Evolutionary conservation across 2,329 filamentous ascomycete genomes (phyloP).

Genomic region (Tolypocladium album): DNA sequence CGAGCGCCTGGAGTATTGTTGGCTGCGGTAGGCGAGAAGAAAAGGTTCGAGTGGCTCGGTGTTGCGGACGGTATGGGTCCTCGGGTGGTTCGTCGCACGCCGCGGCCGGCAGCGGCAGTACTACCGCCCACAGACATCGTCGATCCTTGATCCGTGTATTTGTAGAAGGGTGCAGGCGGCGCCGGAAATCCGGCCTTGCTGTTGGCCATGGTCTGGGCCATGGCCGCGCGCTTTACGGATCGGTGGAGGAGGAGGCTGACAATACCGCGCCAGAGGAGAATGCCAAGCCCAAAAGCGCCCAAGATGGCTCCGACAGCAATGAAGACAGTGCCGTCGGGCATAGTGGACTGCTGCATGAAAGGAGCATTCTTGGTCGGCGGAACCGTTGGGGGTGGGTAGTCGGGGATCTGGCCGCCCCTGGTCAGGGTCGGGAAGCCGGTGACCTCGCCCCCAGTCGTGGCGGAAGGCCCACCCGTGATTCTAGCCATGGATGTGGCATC

Average conservation of each 20-base stretch:
- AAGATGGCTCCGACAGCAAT: conserved; percentile 86
- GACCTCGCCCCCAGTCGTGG: conserved; percentile 11
- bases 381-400: conserved; percentile 63
- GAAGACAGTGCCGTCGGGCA: conserved; percentile 91
- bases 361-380: conserved; percentile 78
- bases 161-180: conserved; percentile 51
- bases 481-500: conserved; percentile 6
- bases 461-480: conserved; percentile 9
- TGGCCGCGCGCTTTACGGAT: conserved; percentile 77
- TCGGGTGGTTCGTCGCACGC: conserved; percentile 39
- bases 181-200: conserved; percentile 56
- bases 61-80: conserved; percentile 42
- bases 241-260: conserved; percentile 88
- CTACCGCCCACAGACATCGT: conserved; percentile 33
- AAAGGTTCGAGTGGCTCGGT: conserved; percentile 61
- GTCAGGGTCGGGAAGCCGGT: conserved; percentile 32
- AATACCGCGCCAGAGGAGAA: conserved; percentile 79
- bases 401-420: conserved; percentile 27
- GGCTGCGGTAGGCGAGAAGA: conserved; percentile 89
- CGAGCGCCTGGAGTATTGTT: conserved; percentile 51
- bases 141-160: conserved; percentile 49
- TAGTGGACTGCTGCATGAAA: conserved; percentile 78
- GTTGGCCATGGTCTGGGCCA: conserved; percentile 58
- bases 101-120: conserved; percentile 31
- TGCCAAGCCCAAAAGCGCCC: conserved; percentile 68